Conservation (phyloP, 2,329 filamentous ascomycete genomes). For the Nothopassalora personata region DNA sequence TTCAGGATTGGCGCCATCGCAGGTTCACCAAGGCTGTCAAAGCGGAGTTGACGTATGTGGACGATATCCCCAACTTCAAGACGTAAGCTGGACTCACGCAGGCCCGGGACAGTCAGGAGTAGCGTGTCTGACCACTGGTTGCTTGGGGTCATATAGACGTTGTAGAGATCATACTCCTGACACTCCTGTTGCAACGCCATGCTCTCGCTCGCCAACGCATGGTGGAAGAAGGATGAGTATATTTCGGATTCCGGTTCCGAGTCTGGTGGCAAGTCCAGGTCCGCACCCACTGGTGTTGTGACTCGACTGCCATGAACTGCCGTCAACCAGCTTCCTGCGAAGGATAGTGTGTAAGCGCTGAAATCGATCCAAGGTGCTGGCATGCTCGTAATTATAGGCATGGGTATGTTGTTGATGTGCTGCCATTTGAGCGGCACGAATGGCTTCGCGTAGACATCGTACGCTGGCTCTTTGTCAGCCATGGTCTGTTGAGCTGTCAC, state of each 20-base stretch:
- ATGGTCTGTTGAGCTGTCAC: background rate
- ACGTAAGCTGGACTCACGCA: slow-evolving; percentile 19
- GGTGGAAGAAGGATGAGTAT: slow-evolving; percentile 11
- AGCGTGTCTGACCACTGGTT: slow-evolving; percentile 10
- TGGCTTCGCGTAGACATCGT: slow-evolving; percentile 23
- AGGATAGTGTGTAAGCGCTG: slow-evolving; percentile 8
- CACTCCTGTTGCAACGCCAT: slow-evolving; percentile 15
- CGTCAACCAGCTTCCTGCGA: background rate
- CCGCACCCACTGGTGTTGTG: background rate
- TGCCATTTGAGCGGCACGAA: slow-evolving; percentile 17
- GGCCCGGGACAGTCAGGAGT: slow-evolving; percentile 19
- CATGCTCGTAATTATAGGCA: background rate
- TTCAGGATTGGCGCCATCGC: background rate
- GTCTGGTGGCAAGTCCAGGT: background rate
- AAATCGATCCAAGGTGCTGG: slow-evolving; percentile 8
- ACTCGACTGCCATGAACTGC: no score
- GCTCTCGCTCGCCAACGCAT: slow-evolving; percentile 15
- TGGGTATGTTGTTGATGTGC: slow-evolving; percentile 2
- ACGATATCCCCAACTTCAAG: slow-evolving; percentile 24
- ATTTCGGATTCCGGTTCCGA: background rate
- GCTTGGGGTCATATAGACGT: slow-evolving; percentile 5
- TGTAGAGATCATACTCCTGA: slow-evolving; percentile 21
- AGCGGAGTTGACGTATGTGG: slow-evolving; percentile 19
- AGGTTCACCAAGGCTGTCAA: slow-evolving; percentile 11
- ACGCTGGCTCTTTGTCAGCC: background rate